These are phyloP conservation scores for Boletellus sp. DNA, from an alignment of 1,284 basidiomycete genomes.

Conservation along the genomic window DNA sequence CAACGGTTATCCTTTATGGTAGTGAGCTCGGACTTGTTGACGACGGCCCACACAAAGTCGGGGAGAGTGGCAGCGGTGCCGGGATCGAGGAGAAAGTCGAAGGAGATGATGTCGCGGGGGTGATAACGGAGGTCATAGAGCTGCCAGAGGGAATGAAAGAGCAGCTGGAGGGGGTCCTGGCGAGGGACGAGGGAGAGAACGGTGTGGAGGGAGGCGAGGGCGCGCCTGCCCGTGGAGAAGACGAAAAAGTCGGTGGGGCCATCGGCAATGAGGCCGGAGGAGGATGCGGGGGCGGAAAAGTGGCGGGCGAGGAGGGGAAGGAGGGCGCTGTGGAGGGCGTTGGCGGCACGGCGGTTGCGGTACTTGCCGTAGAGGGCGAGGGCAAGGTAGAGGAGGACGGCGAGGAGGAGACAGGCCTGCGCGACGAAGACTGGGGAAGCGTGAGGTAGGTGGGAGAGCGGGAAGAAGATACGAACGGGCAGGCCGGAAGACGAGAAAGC, in stretches of 20 bases:
- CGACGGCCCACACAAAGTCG: conserved; percentile 81
- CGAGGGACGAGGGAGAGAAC: conserved; percentile 75
- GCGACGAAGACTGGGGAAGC: conserved; percentile 52
- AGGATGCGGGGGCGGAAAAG: conserved; percentile 59
- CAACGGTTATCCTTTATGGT: conserved; percentile 70
- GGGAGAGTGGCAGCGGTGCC: conserved; percentile 46
- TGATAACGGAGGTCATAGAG: conserved; percentile 74
- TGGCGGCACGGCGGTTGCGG: conserved; percentile 52
- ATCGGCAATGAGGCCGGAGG: conserved; percentile 54
- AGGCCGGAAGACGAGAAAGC: conserved; percentile 75
- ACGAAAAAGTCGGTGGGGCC: conserved; percentile 77
- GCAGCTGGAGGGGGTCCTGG: conserved; percentile 72
- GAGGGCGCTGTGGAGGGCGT: conserved; percentile 60
- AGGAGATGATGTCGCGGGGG: conserved; percentile 62
- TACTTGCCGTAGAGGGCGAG: conserved; percentile 54
- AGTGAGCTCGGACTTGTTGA: conserved; percentile 74
- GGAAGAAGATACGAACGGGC: conserved; percentile 44
- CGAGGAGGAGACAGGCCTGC: conserved; percentile 57
- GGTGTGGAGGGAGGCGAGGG: conserved; percentile 72
- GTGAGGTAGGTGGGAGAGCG: background rate
- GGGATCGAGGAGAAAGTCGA: conserved; percentile 72
- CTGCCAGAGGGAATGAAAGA: conserved; percentile 57
- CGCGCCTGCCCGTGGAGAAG: conserved; percentile 83
- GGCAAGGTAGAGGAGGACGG: conserved; percentile 51
- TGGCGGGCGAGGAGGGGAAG: conserved; percentile 55